Conservation (phyloP, 2,329 filamentous ascomycete genomes). For the Apiospora aurea region DNA sequence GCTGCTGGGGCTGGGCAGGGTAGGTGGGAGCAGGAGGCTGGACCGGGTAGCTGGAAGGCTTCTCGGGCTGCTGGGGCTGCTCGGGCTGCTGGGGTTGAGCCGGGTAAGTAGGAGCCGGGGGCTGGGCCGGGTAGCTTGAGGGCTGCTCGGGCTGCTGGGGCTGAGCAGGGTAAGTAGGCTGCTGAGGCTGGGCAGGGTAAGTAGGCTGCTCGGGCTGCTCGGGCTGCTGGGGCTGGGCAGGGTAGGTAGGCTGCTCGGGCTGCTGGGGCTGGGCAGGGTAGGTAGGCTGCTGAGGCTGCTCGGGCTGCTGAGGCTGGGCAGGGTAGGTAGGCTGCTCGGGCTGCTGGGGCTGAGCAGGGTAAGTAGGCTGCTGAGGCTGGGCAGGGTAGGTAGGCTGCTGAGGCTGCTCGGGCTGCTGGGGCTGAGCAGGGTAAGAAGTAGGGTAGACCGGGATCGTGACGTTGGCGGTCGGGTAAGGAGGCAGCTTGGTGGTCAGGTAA, state of each 20-base stretch:
- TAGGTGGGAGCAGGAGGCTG: conserved; percentile 5
- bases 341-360: neutral
- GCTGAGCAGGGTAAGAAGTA: neutral
- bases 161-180: neutral
- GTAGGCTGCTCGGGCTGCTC: conserved; percentile 1
- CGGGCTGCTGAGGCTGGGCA: neutral
- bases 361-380: neutral
- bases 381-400: neutral
- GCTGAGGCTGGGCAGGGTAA: neutral
- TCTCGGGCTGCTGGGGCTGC: neutral
- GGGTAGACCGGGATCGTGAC: neutral
- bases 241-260: neutral
- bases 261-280: neutral
- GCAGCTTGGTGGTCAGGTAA: conserved; percentile 5
- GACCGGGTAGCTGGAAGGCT: neutral
- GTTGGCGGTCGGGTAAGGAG: neutral
- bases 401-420: too few species aligned
- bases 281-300: neutral
- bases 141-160: conserved; percentile 7
- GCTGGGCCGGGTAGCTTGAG: neutral
- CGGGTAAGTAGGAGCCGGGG: neutral
- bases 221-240: neutral
- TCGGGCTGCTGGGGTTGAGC: neutral
- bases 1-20: neutral
- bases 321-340: neutral